phyloP scores from a whole-genome alignment of 2,329 filamentous ascomycete species.

The Lachnellula hyalina region DNA sequence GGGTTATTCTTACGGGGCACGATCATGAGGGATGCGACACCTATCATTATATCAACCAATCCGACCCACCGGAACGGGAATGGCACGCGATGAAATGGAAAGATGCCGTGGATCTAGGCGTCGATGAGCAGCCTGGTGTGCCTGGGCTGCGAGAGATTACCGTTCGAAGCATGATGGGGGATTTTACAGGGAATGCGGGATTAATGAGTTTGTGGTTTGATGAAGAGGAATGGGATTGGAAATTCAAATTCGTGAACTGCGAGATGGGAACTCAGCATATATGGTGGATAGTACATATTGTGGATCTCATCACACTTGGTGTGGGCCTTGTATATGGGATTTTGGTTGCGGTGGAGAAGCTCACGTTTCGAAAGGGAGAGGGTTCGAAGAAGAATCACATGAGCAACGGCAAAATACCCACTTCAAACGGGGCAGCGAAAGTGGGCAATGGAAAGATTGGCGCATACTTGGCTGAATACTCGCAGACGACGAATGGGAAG shows the following conservation, averaged over 20 bases:
- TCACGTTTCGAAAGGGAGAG: neutral
- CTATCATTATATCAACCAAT: slow-evolving; percentile 73
- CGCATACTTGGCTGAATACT: neutral
- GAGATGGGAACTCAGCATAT: slow-evolving; percentile 79
- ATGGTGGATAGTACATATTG: slow-evolving; percentile 86
- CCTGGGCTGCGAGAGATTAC: slow-evolving; percentile 82
- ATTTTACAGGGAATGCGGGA: slow-evolving; percentile 86
- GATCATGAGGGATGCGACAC: slow-evolving; percentile 94
- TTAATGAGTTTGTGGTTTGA: slow-evolving; percentile 90
- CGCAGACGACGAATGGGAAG: slow-evolving; percentile 1
- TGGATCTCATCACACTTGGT: slow-evolving; percentile 43
- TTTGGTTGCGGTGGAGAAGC: neutral
- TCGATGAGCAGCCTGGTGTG: slow-evolving; percentile 39
- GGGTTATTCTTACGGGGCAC: slow-evolving; percentile 85
- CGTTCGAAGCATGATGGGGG: slow-evolving; percentile 97
- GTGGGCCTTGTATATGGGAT: slow-evolving; percentile 17
- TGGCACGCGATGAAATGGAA: slow-evolving; percentile 43
- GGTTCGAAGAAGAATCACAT: slow-evolving; percentile 1
- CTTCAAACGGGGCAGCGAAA: neutral
- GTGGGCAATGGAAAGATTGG: neutral
- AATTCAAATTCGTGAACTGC: slow-evolving; percentile 74
- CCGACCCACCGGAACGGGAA: slow-evolving; percentile 25
- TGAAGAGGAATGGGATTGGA: slow-evolving; percentile 65
- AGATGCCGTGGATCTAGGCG: slow-evolving; percentile 37
- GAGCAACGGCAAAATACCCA: slow-evolving; percentile 1